phyloP scores from a whole-genome alignment of 768 basidiomycete species.

The Termitomyces sp. region DNA sequence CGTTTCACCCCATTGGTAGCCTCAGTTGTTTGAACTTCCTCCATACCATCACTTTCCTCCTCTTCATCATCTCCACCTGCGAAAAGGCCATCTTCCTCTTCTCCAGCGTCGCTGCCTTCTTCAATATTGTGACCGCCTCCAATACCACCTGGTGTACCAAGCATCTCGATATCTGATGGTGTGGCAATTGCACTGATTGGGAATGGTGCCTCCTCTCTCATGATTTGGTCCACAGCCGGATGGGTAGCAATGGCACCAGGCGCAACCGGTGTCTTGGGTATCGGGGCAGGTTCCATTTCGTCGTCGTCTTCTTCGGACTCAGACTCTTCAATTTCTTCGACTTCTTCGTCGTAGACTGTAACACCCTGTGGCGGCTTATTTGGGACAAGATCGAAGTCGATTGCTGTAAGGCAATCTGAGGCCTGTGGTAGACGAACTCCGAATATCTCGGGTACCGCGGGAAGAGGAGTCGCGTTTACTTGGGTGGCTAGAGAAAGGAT shows the following conservation, averaged over 20 bases:
- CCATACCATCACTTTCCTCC: conserved; percentile 82
- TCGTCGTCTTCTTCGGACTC: conserved; percentile 62
- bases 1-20: conserved; percentile 64
- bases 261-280: conserved; percentile 34
- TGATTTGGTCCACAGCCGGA: conserved; percentile 32
- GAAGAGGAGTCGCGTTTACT: conserved; percentile 77
- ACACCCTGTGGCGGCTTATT: conserved; percentile 80
- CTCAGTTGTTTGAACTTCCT: conserved; percentile 59
- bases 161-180: conserved; percentile 70
- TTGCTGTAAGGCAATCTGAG: conserved; percentile 69
- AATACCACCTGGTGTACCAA: conserved; percentile 38
- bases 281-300: conserved; percentile 68
- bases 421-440: conserved; percentile 76
- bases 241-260: conserved; percentile 22
- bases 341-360: conserved; percentile 74
- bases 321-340: conserved; percentile 79
- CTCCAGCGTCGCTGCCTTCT: conserved; percentile 66
- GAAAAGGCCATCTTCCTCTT: conserved; percentile 78
- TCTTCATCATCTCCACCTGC: conserved; percentile 73
- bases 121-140: conserved; percentile 37
- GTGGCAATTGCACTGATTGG: conserved; percentile 61
- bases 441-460: conserved; percentile 84
- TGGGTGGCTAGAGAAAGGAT: conserved; percentile 77
- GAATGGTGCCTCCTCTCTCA: conserved; percentile 48
- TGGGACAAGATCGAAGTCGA: conserved; percentile 85